Evolutionary conservation across 1,139 yeast species (phyloP).

Genomic region (Nadsonia commutata): DNA sequence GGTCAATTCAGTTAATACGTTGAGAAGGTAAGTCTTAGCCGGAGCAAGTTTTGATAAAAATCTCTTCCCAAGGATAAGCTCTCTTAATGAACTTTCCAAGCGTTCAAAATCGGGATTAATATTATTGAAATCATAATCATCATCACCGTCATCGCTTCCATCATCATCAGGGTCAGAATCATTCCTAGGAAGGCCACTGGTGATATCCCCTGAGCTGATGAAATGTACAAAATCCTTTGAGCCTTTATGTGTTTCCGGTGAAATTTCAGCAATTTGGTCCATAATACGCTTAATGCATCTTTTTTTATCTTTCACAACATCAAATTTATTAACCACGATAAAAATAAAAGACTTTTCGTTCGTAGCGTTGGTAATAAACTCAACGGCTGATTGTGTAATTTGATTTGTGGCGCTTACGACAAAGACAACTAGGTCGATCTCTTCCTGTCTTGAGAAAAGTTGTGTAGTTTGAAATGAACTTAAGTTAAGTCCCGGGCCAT

Average conservation of each 20-base stretch:
- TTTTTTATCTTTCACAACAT: slow-evolving; percentile 63
- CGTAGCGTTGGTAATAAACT: slow-evolving; percentile 82
- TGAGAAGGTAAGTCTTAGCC: slow-evolving; percentile 68
- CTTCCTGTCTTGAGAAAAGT: slow-evolving; percentile 91
- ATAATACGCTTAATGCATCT: slow-evolving; percentile 64
- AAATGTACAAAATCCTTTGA: slow-evolving; percentile 89
- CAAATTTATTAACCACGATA: slow-evolving; percentile 87
- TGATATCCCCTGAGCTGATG: slow-evolving; percentile 47
- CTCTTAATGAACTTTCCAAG: slow-evolving; percentile 70
- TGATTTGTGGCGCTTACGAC: slow-evolving; percentile 96
- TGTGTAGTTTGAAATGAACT: slow-evolving; percentile 92
- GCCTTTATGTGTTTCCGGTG: slow-evolving; percentile 85
- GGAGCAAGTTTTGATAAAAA: slow-evolving; percentile 83
- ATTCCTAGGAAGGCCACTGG: slow-evolving; percentile 11
- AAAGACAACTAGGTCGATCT: slow-evolving; percentile 88
- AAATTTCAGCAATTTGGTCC: slow-evolving; percentile 73
- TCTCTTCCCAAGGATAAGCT: slow-evolving; percentile 78
- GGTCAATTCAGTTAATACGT: slow-evolving; percentile 53
- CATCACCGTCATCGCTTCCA: slow-evolving; percentile 26
- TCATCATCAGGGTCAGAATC: slow-evolving; percentile 21
- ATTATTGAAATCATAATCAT: slow-evolving; percentile 22
- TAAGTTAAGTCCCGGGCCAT: slow-evolving; percentile 93
- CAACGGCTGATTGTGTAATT: slow-evolving; percentile 86
- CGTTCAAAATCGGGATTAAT: slow-evolving; percentile 53
- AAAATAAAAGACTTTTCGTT: slow-evolving; percentile 84